Percentiles rank a stretch among this genome's conserved stretches.
Evolutionary conservation across 192 early-diverging fungal species (phyloP).

Genomic region (Coemansia nantahalensis): DNA sequence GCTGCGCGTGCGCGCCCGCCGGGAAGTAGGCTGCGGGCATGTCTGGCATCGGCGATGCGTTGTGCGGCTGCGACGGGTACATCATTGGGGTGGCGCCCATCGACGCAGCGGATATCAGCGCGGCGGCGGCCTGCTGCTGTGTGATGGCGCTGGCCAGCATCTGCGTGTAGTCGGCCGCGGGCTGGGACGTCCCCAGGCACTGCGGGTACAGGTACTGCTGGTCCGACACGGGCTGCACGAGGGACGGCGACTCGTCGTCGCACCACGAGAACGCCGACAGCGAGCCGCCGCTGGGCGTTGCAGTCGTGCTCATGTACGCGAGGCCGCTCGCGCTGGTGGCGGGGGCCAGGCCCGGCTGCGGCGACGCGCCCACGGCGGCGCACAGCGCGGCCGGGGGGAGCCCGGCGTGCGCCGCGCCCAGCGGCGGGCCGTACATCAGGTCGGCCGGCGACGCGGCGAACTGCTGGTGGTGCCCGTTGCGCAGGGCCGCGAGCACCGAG

Average conservation of each 20-base stretch:
- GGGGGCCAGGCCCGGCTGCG: background rate
- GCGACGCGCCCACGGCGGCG: conserved; percentile 1
- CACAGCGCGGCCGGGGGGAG: conserved; percentile 4
- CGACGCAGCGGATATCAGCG: conserved; percentile 1
- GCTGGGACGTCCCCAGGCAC: background rate
- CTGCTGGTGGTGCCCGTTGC: conserved; percentile 3
- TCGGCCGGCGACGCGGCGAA: conserved; percentile 21
- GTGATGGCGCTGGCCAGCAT: conserved; percentile 8
- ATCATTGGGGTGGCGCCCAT: conserved; percentile 2
- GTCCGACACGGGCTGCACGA: conserved; percentile 2
- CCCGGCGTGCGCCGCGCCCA: background rate
- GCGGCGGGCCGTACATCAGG: conserved; percentile 19
- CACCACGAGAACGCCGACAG: conserved; percentile 1
- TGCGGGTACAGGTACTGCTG: conserved; percentile 19
- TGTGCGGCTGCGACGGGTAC: conserved; percentile 29
- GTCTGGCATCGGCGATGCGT: conserved; percentile 3
- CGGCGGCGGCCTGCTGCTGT: conserved; percentile 14
- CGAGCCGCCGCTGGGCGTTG: background rate
- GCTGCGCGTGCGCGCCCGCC: too few species aligned
- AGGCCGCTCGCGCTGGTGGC: conserved; percentile 8
- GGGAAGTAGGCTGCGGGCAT: too few species aligned
- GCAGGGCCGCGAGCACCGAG: conserved; percentile 16
- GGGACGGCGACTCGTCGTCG: conserved; percentile 4
- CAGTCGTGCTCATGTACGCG: conserved; percentile 33
- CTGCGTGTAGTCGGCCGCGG: conserved; percentile 8